These are phyloP conservation scores for Neostapfia colusana DNA, from an alignment of 176 grass and related monocot species.

Conservation along the genomic window DNA sequence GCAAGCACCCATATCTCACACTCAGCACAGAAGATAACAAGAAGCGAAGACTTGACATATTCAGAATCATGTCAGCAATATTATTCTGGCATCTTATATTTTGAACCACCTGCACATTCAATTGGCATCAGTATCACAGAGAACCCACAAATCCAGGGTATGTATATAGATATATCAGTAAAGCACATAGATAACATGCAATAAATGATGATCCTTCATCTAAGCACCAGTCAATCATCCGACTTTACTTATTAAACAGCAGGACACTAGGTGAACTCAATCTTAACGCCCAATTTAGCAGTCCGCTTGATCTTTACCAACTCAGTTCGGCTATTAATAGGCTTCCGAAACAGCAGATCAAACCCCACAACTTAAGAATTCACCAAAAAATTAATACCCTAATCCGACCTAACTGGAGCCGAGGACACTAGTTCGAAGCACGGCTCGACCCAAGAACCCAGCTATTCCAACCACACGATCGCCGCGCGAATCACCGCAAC, in stretches of 20 bases:
- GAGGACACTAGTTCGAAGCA: conserved; percentile 5
- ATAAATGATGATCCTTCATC: too few relatives aligned
- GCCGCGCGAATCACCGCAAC: background rate
- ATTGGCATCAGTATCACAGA: background rate
- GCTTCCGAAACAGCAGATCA: background rate
- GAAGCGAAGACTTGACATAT: background rate
- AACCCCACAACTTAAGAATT: background rate
- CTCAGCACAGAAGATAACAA: background rate
- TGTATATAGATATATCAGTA: background rate
- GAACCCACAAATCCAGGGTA: background rate
- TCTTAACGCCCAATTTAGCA: too few relatives aligned
- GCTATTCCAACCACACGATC: background rate
- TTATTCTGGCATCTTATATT: background rate
- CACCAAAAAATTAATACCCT: background rate
- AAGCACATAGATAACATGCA: too few relatives aligned
- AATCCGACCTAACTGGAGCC: background rate
- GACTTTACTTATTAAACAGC: too few relatives aligned
- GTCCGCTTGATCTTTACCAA: background rate
- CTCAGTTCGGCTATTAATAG: background rate
- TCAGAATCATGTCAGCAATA: background rate
- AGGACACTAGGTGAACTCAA: too few relatives aligned
- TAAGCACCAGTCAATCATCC: too few relatives aligned
- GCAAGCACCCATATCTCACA: background rate
- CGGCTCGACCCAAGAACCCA: background rate
- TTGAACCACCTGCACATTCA: background rate